These are phyloP conservation scores for Neurospora sp. DNA, from an alignment of 495 filamentous ascomycete genomes.

Conservation along the genomic window DNA sequence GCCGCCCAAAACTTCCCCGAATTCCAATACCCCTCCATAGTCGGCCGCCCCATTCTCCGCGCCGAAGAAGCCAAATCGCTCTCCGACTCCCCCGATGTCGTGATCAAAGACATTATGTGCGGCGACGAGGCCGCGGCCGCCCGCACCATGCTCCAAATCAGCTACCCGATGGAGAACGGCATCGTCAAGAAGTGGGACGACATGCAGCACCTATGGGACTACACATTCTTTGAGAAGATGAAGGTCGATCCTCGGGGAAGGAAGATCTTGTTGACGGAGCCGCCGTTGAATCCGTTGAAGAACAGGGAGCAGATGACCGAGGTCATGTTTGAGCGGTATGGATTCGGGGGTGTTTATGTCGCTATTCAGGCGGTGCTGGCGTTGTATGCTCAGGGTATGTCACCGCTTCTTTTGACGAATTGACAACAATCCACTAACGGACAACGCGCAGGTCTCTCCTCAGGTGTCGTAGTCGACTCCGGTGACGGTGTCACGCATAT, in stretches of 20 bases:
- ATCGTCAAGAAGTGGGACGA: slow-evolving; percentile 99
- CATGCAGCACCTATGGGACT: slow-evolving; percentile 99
- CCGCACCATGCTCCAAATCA: slow-evolving; percentile 93
- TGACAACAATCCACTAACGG: no score
- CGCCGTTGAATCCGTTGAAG: slow-evolving; percentile 91
- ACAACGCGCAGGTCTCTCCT: slow-evolving; percentile 64
- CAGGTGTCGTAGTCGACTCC: slow-evolving; percentile 94
- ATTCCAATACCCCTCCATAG: slow-evolving; percentile 95
- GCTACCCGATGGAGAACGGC: slow-evolving; percentile 98
- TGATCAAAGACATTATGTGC: slow-evolving; percentile 99
- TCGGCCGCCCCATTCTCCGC: slow-evolving; percentile 94
- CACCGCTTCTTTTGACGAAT: no score
- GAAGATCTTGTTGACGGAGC: slow-evolving; percentile 97
- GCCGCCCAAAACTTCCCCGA: slow-evolving; percentile 98
- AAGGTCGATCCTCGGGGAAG: slow-evolving; percentile 79
- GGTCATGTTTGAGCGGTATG: slow-evolving; percentile 97
- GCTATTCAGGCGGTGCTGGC: slow-evolving; percentile 97
- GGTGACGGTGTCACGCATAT: slow-evolving; percentile 98
- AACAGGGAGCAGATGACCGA: slow-evolving; percentile 97
- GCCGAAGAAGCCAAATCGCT: slow-evolving; percentile 65
- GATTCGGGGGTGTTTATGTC: slow-evolving; percentile 94
- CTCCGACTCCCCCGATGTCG: slow-evolving; percentile 21
- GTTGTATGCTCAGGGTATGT: slow-evolving; percentile 83
- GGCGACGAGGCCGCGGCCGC: slow-evolving; percentile 96
- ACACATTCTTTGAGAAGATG: slow-evolving; percentile 95